A percentile compares a stretch with the other conserved stretches of the same genome.
Evolutionary conservation across 2,329 filamentous ascomycete genomes (phyloP).

Genomic region (Penicillium corylophilum): DNA sequence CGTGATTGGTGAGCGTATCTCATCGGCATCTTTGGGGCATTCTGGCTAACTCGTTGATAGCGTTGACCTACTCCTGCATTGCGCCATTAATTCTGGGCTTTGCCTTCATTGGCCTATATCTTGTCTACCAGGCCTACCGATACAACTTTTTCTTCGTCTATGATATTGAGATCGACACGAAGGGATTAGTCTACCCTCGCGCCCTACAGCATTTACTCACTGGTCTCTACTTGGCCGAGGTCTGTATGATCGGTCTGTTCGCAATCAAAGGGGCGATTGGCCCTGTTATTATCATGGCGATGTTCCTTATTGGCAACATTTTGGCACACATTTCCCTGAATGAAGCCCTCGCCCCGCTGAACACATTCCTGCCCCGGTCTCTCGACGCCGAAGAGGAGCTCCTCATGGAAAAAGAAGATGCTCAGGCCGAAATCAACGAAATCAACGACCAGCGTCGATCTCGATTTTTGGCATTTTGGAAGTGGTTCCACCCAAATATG

Average conservation of each 20-base stretch:
- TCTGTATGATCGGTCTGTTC: constrained; percentile 84
- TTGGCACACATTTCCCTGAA: constrained; percentile 66
- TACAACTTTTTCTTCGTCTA: constrained; percentile 90
- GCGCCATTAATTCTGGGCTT: constrained; percentile 82
- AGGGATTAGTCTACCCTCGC: constrained; percentile 82
- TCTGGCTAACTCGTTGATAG: constrained; percentile 41
- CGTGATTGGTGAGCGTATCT: constrained; percentile 65
- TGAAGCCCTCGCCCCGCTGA: constrained; percentile 44
- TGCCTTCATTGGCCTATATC: constrained; percentile 70
- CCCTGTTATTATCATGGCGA: constrained; percentile 72
- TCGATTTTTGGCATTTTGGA: constrained; percentile 29
- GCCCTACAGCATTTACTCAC: constrained; percentile 81
- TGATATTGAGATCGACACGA: constrained; percentile 77
- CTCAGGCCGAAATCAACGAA: constrained; percentile 21
- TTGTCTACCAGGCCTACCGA: constrained; percentile 84
- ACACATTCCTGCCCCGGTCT: constrained; percentile 70
- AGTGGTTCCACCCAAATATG: constrained; percentile 67
- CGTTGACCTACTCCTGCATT: constrained; percentile 82
- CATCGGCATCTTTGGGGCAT: neutral
- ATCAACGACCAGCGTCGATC: constrained; percentile 23
- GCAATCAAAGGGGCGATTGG: constrained; percentile 63
- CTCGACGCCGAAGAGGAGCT: constrained; percentile 57
- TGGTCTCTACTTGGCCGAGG: constrained; percentile 78
- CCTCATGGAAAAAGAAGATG: constrained; percentile 39
- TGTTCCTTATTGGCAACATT: constrained; percentile 71